A percentile compares a stretch with the other conserved stretches of the same genome.
phyloP scores from a whole-genome alignment of 371 early-diverging fungal species.

The Rhizopus delemar region DNA sequence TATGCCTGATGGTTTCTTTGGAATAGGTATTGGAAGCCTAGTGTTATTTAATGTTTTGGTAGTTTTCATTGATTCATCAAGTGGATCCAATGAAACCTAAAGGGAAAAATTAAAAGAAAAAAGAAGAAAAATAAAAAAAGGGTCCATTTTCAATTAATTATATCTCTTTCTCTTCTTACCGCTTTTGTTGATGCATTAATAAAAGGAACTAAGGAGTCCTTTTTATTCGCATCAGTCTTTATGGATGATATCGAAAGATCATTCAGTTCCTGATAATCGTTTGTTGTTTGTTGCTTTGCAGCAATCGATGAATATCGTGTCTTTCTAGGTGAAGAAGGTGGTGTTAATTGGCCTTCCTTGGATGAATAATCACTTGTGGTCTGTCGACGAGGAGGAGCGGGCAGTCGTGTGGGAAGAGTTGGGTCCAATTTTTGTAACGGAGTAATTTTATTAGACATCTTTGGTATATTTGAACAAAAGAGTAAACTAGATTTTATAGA shows the following conservation, averaged over 20 bases:
- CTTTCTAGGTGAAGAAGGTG: slow-evolving; percentile 2
- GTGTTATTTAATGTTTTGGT: background rate
- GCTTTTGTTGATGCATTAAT: background rate
- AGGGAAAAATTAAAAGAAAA: background rate
- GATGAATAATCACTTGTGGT: background rate
- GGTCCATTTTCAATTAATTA: background rate
- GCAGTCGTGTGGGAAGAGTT: background rate
- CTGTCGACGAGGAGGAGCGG: background rate
- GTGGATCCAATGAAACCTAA: background rate
- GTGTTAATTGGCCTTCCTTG: background rate
- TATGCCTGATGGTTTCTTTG: slow-evolving; percentile 1
- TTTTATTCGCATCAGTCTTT: background rate
- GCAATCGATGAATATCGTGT: background rate
- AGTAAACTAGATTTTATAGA: background rate
- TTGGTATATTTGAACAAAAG: background rate
- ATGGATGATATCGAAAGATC: slow-evolving; percentile 3
- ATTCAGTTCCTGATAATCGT: background rate
- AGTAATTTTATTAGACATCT: background rate
- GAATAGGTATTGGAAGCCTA: background rate
- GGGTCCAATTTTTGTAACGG: background rate
- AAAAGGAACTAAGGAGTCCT: slow-evolving; percentile 1
- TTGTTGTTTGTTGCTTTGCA: background rate
- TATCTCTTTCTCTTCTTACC: background rate
- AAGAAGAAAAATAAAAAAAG: background rate
- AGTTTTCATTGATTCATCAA: slow-evolving; percentile 1